Base-by-base conservation (phyloP, 2,329 filamentous ascomycete species). In the Emergomyces orientalis region DNA sequence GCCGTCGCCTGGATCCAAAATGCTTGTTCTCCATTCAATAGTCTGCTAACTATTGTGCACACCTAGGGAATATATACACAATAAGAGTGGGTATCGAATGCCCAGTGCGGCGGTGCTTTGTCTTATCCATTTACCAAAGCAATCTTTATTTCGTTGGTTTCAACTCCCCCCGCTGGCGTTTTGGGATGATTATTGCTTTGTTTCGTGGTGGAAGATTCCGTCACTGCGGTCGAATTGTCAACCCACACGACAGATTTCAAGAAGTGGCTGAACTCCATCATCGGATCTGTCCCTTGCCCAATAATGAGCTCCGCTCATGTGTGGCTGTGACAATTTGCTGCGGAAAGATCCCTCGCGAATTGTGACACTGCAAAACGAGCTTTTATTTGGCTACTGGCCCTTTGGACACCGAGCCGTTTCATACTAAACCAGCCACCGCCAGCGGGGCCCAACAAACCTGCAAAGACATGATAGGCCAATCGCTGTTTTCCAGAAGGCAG, bases 51-150 rank as follows among this genome's bases (percentile, higher is more conserved):
- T 25, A 14, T 27, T 17, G 32, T 7, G 19, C 9, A 37, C 54
- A 41, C 22, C 54, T 8, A 17, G 52, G 9, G 13, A 39, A 41
- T 57, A 57, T 57, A 57, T 39, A 57, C 9, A 41, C 14, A 27
- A 57, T 27, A 11, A 39, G 39, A 25, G n/a, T 41, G 54, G 30
- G 32, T n/a, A 57, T 41, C 34, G 22, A 59, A 45, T 47, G 57
- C 57, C 27, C 25, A 59, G 39, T 32, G 57, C 47, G 57, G 57
- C 57, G 57, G 57, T 47, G 57, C 41, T 47, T 45, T 59, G 37
- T 19, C 19, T 30, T 59, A 59, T 59, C 57, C 57, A 59, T 59
- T 34, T 32, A 59, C 41, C 30, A 17, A 47, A 59, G 17, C 17
- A 59, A 5, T 39, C n/a, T 39, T 39, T 39, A 13, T 17, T 34